A percentile compares a stretch with the other conserved stretches of the same genome.
phyloP scores from a whole-genome alignment of 2,329 filamentous ascomycete genomes.

The Didymella segeticola region DNA sequence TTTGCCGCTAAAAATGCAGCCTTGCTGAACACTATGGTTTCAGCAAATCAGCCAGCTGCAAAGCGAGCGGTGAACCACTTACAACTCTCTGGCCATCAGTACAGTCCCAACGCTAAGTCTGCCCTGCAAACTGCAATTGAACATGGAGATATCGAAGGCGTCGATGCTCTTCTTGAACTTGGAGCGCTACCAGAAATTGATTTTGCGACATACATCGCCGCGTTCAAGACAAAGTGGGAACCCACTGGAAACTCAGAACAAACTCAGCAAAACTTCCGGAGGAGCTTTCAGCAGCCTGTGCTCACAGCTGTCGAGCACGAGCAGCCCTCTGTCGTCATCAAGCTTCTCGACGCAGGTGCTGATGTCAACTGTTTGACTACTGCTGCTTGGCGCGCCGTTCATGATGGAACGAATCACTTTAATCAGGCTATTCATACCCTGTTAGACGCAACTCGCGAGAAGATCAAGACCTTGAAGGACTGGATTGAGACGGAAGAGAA shows the following conservation, averaged over 20 bases:
- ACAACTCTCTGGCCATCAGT: slow-evolving; percentile 50
- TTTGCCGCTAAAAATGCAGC: slow-evolving; percentile 22
- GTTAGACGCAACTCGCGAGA: slow-evolving; percentile 66
- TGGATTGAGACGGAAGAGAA: slow-evolving; percentile 15
- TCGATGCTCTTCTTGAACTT: slow-evolving; percentile 60
- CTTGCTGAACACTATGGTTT: slow-evolving; percentile 53
- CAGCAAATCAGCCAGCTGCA: slow-evolving; percentile 67
- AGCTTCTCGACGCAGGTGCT: slow-evolving; percentile 68
- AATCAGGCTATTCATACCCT: slow-evolving; percentile 56
- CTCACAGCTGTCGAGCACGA: slow-evolving; percentile 64
- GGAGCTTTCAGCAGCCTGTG: slow-evolving; percentile 67
- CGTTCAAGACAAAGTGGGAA: slow-evolving; percentile 55
- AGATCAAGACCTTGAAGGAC: slow-evolving; percentile 50
- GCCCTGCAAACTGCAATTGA: slow-evolving; percentile 64
- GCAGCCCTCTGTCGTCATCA: slow-evolving; percentile 60
- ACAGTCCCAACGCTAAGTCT: slow-evolving; percentile 48
- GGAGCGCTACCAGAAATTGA: slow-evolving; percentile 68
- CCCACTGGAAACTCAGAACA: slow-evolving; percentile 51
- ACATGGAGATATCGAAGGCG: slow-evolving; percentile 7
- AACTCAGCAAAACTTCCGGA: slow-evolving; percentile 59
- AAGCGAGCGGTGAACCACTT: slow-evolving; percentile 73
- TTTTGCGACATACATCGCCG: slow-evolving; percentile 70
- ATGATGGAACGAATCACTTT: slow-evolving; percentile 37
- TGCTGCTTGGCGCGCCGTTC: slow-evolving; percentile 37
- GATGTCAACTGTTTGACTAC: slow-evolving; percentile 68